Base-by-base conservation (phyloP, 768 basidiomycete genomes). In the Suillus luteus region DNA sequence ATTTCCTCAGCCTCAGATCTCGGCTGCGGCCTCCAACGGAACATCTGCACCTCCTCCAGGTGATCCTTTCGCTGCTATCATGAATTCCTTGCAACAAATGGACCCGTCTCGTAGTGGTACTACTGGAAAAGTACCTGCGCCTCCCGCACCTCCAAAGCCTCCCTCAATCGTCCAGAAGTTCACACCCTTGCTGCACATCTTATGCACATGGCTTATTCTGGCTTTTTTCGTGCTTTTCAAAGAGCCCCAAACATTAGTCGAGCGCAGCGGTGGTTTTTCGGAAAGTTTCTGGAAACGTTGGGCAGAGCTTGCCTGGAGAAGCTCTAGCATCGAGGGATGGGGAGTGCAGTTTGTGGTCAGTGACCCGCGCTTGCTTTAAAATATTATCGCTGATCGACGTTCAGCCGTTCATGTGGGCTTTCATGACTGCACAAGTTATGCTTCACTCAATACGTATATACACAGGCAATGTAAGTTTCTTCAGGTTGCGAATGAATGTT, bases 391-490 rank as follows among this genome's bases (percentile, higher is more conserved):
- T 66, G 40, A 73, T 68, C 48, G 64, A 37, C 22, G 43, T 46
- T 19, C 66, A 93, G 91, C 87, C 90, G 1, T 91, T 94, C 78
- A 91, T 93, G 73, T 92, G 90, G 90, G 88, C 85, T 9, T 93
- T 93, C 64, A 84, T 85, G 44, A 89, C 92, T 0, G 72, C 93
- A 5, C 85, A 93, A 67, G 79, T 93, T 27, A 81, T 82, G 22
- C 70, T 94, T 51, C 90, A 93, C 68, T 91, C 92, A 10, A 70
- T 87, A 67, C 85, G 87, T 61, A 85, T 93, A 75, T 87, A 91
- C 70, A 83, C 82, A 14, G 85, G 87, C 63, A 83, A 88, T 65
- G 91, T 91, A 71, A 71, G 90, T 76, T 6, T 41, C 40, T 8
- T 19, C 7, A 27, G 35, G 57, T n/a, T 41, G 55, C 41, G 27